phyloP scores from a whole-genome alignment of 768 basidiomycete species.

The Lentinula detonsa region DNA sequence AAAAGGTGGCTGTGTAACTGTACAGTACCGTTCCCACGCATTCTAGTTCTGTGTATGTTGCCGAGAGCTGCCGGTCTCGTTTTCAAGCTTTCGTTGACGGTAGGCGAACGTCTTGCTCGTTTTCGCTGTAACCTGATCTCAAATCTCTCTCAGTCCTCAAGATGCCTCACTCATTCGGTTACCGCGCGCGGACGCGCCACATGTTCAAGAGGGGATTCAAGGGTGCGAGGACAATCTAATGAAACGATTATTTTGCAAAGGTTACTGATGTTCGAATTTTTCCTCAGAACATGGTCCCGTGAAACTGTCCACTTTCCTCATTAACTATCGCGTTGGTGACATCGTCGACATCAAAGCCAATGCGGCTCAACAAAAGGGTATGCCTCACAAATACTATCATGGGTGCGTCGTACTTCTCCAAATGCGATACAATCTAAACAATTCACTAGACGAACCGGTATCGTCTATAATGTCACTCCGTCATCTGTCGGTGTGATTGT shows the following conservation, averaged over 20 bases:
- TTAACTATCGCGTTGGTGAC: constrained; percentile 92
- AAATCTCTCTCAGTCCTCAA: constrained; percentile 44
- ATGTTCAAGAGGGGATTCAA: constrained; percentile 99
- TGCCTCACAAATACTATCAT: constrained; percentile 99
- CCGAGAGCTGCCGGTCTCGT: background rate
- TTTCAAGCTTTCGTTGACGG: background rate
- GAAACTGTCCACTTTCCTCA: constrained; percentile 88
- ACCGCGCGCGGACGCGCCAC: constrained; percentile 99
- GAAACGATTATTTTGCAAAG: background rate
- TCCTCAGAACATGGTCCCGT: constrained; percentile 78
- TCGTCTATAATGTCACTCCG: constrained; percentile 97
- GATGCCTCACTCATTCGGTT: constrained; percentile 99
- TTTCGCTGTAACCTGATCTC: constrained; percentile 11
- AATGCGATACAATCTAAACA: constrained; percentile 3
- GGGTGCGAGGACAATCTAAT: constrained; percentile 44
- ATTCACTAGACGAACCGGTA: constrained; percentile 79
- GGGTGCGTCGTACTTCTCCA: constrained; percentile 51
- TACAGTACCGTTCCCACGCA: constrained; percentile 57
- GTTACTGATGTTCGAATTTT: background rate
- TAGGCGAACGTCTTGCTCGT: background rate
- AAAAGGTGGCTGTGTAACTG: constrained; percentile 42
- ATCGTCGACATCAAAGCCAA: constrained; percentile 99
- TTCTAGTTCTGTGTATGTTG: constrained; percentile 25
- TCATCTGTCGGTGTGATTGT: constrained; percentile 94
- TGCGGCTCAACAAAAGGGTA: constrained; percentile 98